Base-by-base conservation (phyloP, 164 flowering plant species). In the Santalum album region DNA sequence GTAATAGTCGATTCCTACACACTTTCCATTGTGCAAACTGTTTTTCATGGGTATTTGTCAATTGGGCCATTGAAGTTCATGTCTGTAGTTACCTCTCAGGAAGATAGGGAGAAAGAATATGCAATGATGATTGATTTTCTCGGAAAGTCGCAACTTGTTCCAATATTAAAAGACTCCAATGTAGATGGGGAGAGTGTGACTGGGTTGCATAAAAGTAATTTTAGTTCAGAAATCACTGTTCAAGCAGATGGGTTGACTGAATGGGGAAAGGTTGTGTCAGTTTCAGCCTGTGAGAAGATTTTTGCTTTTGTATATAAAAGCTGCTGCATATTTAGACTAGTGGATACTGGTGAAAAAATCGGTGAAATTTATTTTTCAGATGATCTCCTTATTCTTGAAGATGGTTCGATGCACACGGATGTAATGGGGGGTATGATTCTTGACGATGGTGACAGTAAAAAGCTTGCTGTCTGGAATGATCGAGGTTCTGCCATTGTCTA, bases 1-100 rank as follows among this genome's bases (percentile, higher is more conserved):
- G 73, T 90, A 53, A 74, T 94, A 62, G 81, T 94, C 53, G 99
- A 94, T 74, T 69, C 97, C 2, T 84, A 73, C 71, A 73, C 78
- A 54, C 87, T 94, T 59, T 73, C 76, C 48, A 73, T 87, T 48
- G 70, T 81, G 14, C 87, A 81, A 50, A 94, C 95, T 29, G 73
- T 94, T 47, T 76, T 78, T 68, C 87, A 84, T 66, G 97, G 92
- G 56, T 71, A 61, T 61, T 72, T 82, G 48, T 68, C 86, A 20
- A 70, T 79, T 53, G 95, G 90, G 51, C 79, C 77, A 3, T 61
- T 84, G 58, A 82, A 72, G 66, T 85, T 68, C 70, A 74, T 87
- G 84, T 66, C 60, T 35, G 51, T 90, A n/a, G 73, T 85, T 56
- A 57, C 74, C 27, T 63, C 80, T 29, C 39, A 36, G 38, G 80